Conservation (phyloP, 2,329 filamentous ascomycete genomes). For the Sphaerulina vaccinii region DNA sequence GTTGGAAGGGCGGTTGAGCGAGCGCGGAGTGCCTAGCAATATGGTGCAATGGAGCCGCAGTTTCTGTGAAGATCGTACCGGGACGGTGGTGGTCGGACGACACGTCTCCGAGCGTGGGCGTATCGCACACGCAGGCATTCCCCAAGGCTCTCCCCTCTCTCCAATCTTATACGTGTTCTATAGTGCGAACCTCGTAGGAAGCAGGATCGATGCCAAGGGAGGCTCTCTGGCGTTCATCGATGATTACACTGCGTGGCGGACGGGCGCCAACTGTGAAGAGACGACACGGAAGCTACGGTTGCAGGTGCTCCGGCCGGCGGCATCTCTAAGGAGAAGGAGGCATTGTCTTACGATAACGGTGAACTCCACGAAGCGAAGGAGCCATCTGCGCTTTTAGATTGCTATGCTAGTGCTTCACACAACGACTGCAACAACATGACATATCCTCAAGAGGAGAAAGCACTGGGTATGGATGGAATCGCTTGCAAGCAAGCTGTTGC, state of each 20-base stretch:
- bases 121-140: neutral
- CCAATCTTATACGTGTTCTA: neutral
- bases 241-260: neutral
- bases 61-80: neutral
- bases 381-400: too few relatives aligned
- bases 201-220: neutral
- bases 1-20: neutral
- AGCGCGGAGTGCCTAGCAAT: neutral
- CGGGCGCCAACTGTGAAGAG: slow-evolving; percentile 1
- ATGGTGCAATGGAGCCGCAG: neutral
- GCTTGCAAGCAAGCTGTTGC: too few relatives aligned
- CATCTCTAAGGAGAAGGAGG: too few relatives aligned
- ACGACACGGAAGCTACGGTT: neutral
- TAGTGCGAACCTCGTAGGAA: neutral
- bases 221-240: neutral
- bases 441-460: too few relatives aligned
- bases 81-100: neutral
- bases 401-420: too few relatives aligned
- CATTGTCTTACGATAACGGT: too few relatives aligned
- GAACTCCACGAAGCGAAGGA: too few relatives aligned
- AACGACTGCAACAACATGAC: too few relatives aligned
- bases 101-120: neutral
- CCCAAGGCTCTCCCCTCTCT: neutral
- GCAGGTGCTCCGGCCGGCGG: too few relatives aligned
- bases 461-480: too few relatives aligned